These are phyloP conservation scores for Selaginella tamariscina DNA, from an alignment of 75 land plant species.

Conservation along the genomic window DNA sequence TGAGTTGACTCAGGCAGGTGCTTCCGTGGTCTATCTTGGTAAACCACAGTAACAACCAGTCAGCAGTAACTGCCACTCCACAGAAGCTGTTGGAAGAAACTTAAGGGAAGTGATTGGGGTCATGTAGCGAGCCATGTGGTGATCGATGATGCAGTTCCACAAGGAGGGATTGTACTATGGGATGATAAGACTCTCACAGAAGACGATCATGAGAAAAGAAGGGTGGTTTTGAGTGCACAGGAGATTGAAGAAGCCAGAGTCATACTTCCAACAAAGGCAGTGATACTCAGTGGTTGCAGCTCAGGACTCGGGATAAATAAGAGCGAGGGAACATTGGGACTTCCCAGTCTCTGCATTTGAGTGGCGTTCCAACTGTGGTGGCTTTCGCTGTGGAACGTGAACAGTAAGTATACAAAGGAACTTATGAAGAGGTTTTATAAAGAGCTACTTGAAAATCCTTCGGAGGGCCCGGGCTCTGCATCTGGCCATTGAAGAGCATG, in stretches of 20 bases:
- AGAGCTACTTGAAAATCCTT: too few species aligned
- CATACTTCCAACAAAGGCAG: neutral
- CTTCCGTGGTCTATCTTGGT: neutral
- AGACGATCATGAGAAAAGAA: neutral
- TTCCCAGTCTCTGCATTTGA: neutral
- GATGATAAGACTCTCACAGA: neutral
- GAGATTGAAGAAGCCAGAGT: neutral
- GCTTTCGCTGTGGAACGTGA: neutral
- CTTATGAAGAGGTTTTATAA: too few species aligned
- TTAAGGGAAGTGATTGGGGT: too few species aligned
- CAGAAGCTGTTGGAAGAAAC: neutral
- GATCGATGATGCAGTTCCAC: neutral
- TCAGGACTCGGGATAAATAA: neutral
- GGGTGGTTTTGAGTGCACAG: neutral
- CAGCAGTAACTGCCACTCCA: too few species aligned
- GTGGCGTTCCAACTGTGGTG: neutral
- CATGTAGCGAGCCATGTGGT: neutral
- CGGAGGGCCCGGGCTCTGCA: too few species aligned
- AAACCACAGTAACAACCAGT: neutral
- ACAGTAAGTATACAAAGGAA: too few species aligned
- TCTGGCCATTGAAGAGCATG: neutral
- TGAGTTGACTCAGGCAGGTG: neutral
- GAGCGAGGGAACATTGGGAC: conserved; percentile 1
- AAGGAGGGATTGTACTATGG: neutral
- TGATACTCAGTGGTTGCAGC: neutral